These are phyloP conservation scores for Globisporangium rhizosaccharum DNA, from an alignment of 352 stramenopile species.

Conservation along the genomic window DNA sequence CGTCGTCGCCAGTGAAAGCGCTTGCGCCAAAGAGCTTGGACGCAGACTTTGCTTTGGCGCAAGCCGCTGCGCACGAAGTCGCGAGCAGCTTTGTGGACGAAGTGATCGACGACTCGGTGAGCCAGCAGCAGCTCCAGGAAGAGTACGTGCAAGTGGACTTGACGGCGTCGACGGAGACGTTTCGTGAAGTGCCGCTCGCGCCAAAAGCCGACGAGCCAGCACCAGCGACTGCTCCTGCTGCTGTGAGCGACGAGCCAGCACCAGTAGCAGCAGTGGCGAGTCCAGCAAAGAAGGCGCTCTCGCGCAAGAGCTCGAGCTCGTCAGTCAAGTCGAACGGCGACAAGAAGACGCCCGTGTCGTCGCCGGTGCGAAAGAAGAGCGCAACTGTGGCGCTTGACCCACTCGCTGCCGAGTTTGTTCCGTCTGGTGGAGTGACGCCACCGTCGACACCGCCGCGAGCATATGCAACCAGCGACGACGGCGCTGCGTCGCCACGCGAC, in stretches of 20 bases:
- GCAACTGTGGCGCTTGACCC: conserved; percentile 11
- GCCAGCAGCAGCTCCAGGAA: conserved; percentile 33
- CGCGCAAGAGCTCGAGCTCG: conserved; percentile 20
- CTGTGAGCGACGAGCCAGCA: conserved; percentile 1
- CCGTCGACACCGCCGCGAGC: conserved; percentile 4
- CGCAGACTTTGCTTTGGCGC: conserved; percentile 23
- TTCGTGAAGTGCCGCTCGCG: conserved; percentile 18
- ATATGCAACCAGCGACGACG: conserved; percentile 13
- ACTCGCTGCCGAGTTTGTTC: not conserved
- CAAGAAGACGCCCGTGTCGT: conserved; percentile 5
- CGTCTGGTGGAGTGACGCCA: not conserved
- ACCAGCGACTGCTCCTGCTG: not conserved
- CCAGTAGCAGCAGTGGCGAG: conserved; percentile 1
- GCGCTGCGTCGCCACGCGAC: conserved; percentile 12
- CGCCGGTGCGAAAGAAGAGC: conserved; percentile 4
- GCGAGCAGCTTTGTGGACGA: conserved; percentile 37
- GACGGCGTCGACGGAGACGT: conserved; percentile 36
- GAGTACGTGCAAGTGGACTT: conserved; percentile 70
- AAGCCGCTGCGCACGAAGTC: conserved; percentile 28
- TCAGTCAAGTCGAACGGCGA: conserved; percentile 24
- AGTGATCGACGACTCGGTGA: conserved; percentile 36
- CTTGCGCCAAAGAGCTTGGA: conserved; percentile 17
- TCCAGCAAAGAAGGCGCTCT: conserved; percentile 17
- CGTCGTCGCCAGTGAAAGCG: conserved; percentile 9
- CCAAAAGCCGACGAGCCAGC: conserved; percentile 3